Evolutionary conservation across 1,139 yeast genomes (phyloP), one percentile per base, ranked within the genome.

Genomic region (Candida labiduridarum): DNA sequence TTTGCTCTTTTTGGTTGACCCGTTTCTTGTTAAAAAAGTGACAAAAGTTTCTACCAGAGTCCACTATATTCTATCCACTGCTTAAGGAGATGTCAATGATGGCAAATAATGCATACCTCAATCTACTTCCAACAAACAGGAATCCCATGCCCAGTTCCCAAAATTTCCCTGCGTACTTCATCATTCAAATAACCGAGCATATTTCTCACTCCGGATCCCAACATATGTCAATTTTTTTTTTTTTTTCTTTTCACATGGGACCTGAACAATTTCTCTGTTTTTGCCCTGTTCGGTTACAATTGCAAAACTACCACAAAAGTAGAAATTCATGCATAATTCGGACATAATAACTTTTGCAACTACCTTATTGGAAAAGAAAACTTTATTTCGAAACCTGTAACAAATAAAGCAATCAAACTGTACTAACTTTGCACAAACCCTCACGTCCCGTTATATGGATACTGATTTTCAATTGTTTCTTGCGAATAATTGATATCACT

Each of bases 401-500:
- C 14, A 31, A 31, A 31, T 11, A 14, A 7, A 31, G 14, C 8
- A 14, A 31, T 7, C 15, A 31, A 11, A 11, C 4, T 7, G 29
- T 25, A 19, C 29, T 25, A 4, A 8, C 29, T 25, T 4, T 25
- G 6, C 2, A 4, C 10, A n/a, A 31, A 35, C 12, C 7, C 11
- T 38, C 18, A 38, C 2, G 16, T 29, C n/a, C 31, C 15, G 12
- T 38, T 38, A 12, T 38, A 38, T 11, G 27, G 29, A 22, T 38
- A 38, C 18, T 38, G 41, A 15, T 38, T 22, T 9, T 38, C 41
- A n/a, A 38, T 38, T 22, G 41, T 38, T 11, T 38, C 41, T n/a
- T 38, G 41, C 15, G 41, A 38, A 44, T 34, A 35, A 16, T 49
- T 43, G 9, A 43, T 25, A 30, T 40, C 41, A 15, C 40, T 41